These are phyloP conservation scores for Globisporangium middletonii DNA, from an alignment of 352 stramenopile genomes.

Conservation along the genomic window DNA sequence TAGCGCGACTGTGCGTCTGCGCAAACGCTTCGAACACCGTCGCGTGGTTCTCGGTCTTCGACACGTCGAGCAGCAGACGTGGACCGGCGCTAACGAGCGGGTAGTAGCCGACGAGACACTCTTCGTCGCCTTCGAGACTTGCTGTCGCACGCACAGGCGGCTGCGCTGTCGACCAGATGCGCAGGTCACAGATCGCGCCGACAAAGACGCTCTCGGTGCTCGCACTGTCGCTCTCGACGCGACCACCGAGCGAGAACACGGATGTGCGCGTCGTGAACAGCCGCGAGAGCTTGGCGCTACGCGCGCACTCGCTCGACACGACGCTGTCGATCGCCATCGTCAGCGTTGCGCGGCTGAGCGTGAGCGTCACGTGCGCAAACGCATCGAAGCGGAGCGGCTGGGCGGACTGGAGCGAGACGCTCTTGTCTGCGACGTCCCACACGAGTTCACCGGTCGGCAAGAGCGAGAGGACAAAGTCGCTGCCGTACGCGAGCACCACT, in stretches of 20 bases:
- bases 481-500: constrained; percentile 51
- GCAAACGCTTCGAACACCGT: constrained; percentile 39
- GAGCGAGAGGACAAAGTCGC: constrained; percentile 53
- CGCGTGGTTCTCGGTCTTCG: constrained; percentile 68
- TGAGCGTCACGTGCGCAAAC: constrained; percentile 61
- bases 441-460: constrained; percentile 31
- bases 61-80: constrained; percentile 62
- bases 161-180: constrained; percentile 46
- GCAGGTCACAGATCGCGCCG: constrained; percentile 60
- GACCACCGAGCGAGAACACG: constrained; percentile 45
- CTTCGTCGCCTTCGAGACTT: constrained; percentile 32
- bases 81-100: constrained; percentile 60
- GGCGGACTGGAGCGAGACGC: constrained; percentile 29
- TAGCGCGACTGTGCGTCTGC: constrained; percentile 7
- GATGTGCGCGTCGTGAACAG: constrained; percentile 22
- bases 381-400: constrained; percentile 31
- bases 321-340: constrained; percentile 41
- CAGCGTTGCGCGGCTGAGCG: constrained; percentile 31
- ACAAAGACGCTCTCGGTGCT: constrained; percentile 35
- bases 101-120: constrained; percentile 62
- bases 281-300: constrained; percentile 13
- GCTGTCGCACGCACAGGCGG: constrained; percentile 4
- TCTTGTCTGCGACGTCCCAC: constrained; percentile 41
- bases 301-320: constrained; percentile 27
- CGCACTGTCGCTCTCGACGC: constrained; percentile 23